Conservation (phyloP, 345 rosid genomes). For the Luvunga scandens region DNA sequence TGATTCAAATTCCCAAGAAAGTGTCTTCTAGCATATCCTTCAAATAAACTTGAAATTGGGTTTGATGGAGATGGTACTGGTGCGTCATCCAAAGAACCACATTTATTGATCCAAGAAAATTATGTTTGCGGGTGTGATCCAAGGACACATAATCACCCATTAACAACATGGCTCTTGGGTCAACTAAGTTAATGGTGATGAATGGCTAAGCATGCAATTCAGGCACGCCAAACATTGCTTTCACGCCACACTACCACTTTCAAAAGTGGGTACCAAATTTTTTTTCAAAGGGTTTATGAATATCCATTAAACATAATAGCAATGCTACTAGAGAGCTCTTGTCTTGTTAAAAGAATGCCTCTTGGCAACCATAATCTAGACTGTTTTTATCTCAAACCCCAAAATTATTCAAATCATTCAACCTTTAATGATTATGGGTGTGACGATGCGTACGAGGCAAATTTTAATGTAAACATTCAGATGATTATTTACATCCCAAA, state of each 20-base stretch:
- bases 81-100: constrained; percentile 29
- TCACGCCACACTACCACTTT: constrained; percentile 17
- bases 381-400: not conserved
- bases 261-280: not conserved
- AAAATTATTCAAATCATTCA: not conserved
- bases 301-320: not conserved
- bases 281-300: constrained; percentile 16
- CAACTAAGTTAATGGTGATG: not conserved
- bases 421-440: constrained; percentile 9
- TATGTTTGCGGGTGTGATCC: constrained; percentile 25
- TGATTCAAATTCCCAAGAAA: constrained; percentile 11
- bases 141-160: constrained; percentile 18
- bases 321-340: no score
- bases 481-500: not conserved
- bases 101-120: constrained; percentile 24
- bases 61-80: not conserved
- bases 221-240: constrained; percentile 20
- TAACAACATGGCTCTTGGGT: not conserved
- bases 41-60: not conserved
- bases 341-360: not conserved
- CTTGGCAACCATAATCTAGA: not conserved
- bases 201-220: not conserved
- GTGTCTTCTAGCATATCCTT: not conserved
- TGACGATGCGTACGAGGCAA: not conserved
- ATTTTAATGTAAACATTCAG: not conserved